Base-by-base conservation (phyloP, 495 filamentous ascomycete species). In the Penicillium tannophilum region DNA sequence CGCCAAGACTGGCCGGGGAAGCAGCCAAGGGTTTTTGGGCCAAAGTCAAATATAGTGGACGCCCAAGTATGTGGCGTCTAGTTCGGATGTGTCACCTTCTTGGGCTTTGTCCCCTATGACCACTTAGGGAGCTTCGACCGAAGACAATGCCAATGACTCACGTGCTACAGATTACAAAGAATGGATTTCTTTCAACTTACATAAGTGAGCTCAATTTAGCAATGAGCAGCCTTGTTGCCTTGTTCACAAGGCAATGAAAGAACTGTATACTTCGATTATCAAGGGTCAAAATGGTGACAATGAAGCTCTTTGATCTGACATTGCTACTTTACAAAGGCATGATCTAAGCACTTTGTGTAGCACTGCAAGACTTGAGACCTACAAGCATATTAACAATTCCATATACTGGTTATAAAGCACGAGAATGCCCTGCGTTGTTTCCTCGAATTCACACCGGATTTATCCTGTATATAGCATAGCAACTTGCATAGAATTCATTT, bases 1-100 rank as follows among this genome's bases (percentile, higher is more conserved):
- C 12, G 43, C 43, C 43, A 46, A 46, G 43, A n/a, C 17, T 24
- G 28, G 28, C 39, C 14, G 43, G 43, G 43, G 17, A 46, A 46
- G 43, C 17, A 11, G 12, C 42, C 19, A 24, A 46, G 23, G 19
- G 19, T 20, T 14, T 46, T 2, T 7, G 23, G 19, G 43, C 8
- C 2, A 46, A 20, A 46, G 23, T 46, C 6, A 24, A 46, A 23
- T 46, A 17, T 44, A 44, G 7, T 17, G 16, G 16, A 44, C 20
- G 20, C 20, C 16, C 28, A 28, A 7, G 28, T 5, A 1, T 23
- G 20, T 23, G 20, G 20, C 20, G 20, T 23, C 28, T 28, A 7
- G 12, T 20, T 24, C 43, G 43, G 43, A 41, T 17, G 16, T 41
- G 16, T 41, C 14, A 6, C 39, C 16, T 41, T 46, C 43, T 46